phyloP scores from a whole-genome alignment of 1,139 yeast species.

The Pichia sp. region DNA sequence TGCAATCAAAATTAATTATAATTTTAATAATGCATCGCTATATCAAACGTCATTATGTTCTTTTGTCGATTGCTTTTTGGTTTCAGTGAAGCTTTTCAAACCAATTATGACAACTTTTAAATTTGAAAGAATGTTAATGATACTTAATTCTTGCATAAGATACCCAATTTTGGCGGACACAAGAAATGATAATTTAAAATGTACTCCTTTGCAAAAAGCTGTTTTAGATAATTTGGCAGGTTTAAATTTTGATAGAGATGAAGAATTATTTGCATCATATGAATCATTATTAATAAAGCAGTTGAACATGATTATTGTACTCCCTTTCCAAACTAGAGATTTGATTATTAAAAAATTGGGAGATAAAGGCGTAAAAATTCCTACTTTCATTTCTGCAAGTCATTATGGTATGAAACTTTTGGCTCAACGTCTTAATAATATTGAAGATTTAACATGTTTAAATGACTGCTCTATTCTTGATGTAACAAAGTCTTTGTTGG shows the following conservation, averaged over 20 bases:
- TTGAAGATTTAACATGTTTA: slow-evolving; percentile 35
- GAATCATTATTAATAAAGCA: slow-evolving; percentile 47
- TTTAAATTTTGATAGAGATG: slow-evolving; percentile 28
- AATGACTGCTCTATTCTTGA: slow-evolving; percentile 42
- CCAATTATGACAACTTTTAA: slow-evolving; percentile 31
- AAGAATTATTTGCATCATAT: slow-evolving; percentile 29
- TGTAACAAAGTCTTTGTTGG: slow-evolving; percentile 35
- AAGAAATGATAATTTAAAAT: slow-evolving; percentile 39
- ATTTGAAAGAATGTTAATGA: slow-evolving; percentile 38
- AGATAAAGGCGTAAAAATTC: slow-evolving; percentile 32
- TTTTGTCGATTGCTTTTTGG: slow-evolving; percentile 44
- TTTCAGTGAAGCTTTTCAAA: slow-evolving; percentile 36
- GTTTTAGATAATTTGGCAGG: slow-evolving; percentile 41
- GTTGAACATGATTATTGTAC: slow-evolving; percentile 43
- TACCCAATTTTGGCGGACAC: slow-evolving; percentile 59
- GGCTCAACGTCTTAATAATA: slow-evolving; percentile 30
- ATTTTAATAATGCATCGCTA: slow-evolving; percentile 38
- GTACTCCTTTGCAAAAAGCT: slow-evolving; percentile 49
- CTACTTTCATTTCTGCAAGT: slow-evolving; percentile 64
- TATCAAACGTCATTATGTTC: slow-evolving; percentile 55
- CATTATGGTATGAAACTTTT: slow-evolving; percentile 43
- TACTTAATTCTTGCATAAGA: slow-evolving; percentile 54
- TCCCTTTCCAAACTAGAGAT: slow-evolving; percentile 55
- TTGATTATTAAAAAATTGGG: slow-evolving; percentile 38
- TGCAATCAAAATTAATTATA: slow-evolving; percentile 51